These are phyloP conservation scores for Neurospora pannonica DNA, from an alignment of 495 filamentous ascomycete species.

Conservation along the genomic window DNA sequence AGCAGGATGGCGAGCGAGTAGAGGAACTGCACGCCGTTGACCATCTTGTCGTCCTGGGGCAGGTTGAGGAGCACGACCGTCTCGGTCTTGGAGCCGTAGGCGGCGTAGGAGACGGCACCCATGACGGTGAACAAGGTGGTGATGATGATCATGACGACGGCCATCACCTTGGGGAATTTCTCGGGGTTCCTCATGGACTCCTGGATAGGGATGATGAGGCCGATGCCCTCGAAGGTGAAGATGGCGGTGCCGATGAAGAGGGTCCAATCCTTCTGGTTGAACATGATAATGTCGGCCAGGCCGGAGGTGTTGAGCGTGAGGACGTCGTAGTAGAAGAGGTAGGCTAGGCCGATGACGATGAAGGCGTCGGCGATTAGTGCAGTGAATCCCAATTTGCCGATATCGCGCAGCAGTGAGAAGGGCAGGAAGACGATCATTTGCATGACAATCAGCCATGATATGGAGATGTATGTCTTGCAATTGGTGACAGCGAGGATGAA, in stretches of 20 bases:
- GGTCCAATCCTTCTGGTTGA: constrained; percentile 86
- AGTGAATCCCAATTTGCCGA: constrained; percentile 85
- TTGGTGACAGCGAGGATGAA: constrained; percentile 78
- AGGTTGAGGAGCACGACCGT: constrained; percentile 94
- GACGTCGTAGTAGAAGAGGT: constrained; percentile 94
- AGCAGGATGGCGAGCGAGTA: constrained; percentile 92
- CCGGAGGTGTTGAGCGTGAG: constrained; percentile 72
- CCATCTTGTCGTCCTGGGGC: constrained; percentile 89
- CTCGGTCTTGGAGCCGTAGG: constrained; percentile 87
- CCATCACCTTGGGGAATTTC: constrained; percentile 82
- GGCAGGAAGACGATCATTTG: constrained; percentile 91
- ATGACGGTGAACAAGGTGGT: constrained; percentile 82
- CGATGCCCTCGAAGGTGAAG: constrained; percentile 97
- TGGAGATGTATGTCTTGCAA: constrained; percentile 69
- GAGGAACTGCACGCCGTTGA: constrained; percentile 91
- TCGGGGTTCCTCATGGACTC: constrained; percentile 85
- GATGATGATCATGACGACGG: constrained; percentile 86
- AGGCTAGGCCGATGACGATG: constrained; percentile 83
- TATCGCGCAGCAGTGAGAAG: constrained; percentile 86
- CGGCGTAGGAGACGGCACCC: constrained; percentile 89
- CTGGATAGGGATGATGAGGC: constrained; percentile 97
- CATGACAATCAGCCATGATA: constrained; percentile 82
- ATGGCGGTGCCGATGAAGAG: constrained; percentile 97
- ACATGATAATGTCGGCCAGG: constrained; percentile 70
- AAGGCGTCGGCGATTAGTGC: constrained; percentile 88